phyloP scores from a whole-genome alignment of 768 basidiomycete genomes.

The Tulasnella sp. region DNA sequence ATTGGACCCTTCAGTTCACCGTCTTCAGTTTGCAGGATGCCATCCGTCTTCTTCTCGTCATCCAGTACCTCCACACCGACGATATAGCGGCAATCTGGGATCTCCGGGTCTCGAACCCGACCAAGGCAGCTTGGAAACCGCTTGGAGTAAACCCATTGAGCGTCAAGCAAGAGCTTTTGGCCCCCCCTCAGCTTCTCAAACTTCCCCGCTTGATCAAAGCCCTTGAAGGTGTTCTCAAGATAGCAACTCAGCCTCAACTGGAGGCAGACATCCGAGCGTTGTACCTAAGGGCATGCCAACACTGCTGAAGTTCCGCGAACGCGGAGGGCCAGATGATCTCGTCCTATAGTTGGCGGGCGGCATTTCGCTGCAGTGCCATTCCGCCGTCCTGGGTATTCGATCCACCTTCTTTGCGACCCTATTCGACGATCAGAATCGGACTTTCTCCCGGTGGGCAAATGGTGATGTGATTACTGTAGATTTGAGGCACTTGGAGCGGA shows the following conservation, averaged over 20 bases:
- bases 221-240: slow-evolving; percentile 56
- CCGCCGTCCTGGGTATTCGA: slow-evolving; percentile 68
- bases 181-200: slow-evolving; percentile 49
- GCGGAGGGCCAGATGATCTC: slow-evolving; percentile 48
- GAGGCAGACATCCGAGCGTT: slow-evolving; percentile 42
- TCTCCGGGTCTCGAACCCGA: slow-evolving; percentile 45
- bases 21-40: slow-evolving; percentile 45
- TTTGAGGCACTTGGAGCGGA: slow-evolving; percentile 64
- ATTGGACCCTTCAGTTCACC: slow-evolving; percentile 9
- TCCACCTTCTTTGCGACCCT: slow-evolving; percentile 49
- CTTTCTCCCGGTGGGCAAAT: slow-evolving; percentile 46
- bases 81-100: slow-evolving; percentile 83
- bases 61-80: slow-evolving; percentile 84
- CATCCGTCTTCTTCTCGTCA: slow-evolving; percentile 59
- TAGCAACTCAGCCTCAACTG: slow-evolving; percentile 43
- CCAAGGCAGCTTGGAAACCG: slow-evolving; percentile 36
- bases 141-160: slow-evolving; percentile 39
- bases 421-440: slow-evolving; percentile 80
- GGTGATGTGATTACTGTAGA: slow-evolving; percentile 54
- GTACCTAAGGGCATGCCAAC: slow-evolving; percentile 30
- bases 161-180: slow-evolving; percentile 57
- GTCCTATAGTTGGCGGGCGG: slow-evolving; percentile 61
- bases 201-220: slow-evolving; percentile 48
- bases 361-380: slow-evolving; percentile 52
- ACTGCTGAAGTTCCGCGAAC: background rate